These are phyloP conservation scores for Brassica cretica DNA, from an alignment of 345 rosid species.

Conservation along the genomic window DNA sequence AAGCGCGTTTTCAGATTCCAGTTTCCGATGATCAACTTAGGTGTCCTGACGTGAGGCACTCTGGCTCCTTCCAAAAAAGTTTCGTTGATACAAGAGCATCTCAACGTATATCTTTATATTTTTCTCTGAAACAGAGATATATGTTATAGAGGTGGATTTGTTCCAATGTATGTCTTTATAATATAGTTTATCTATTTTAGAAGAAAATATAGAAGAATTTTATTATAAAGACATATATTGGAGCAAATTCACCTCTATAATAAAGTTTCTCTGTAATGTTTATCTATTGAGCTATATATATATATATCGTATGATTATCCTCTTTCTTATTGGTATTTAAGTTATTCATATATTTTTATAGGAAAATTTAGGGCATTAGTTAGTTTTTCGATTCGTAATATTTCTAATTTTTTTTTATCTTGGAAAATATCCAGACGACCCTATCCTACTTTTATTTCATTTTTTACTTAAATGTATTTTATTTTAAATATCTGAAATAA, in stretches of 20 bases:
- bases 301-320: neutral
- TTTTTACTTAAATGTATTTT: neutral
- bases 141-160: no score
- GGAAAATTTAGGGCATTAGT: no score
- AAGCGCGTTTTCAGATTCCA: slow-evolving; percentile 26
- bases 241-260: no score
- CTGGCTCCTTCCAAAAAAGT: slow-evolving; percentile 12
- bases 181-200: no score
- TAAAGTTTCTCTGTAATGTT: neutral
- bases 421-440: neutral
- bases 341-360: neutral
- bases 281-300: neutral
- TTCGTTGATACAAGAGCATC: neutral
- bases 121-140: no score
- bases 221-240: no score
- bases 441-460: neutral
- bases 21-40: slow-evolving; percentile 16
- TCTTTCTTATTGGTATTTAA: neutral
- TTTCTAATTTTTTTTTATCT: no score
- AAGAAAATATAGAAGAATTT: no score
- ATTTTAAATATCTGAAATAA: neutral
- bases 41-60: slow-evolving; percentile 34
- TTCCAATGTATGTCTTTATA: no score
- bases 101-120: no score
- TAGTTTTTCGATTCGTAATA: no score